These are phyloP conservation scores for Phytophthora tentaculata DNA, from an alignment of 352 stramenopile species.

Conservation along the genomic window DNA sequence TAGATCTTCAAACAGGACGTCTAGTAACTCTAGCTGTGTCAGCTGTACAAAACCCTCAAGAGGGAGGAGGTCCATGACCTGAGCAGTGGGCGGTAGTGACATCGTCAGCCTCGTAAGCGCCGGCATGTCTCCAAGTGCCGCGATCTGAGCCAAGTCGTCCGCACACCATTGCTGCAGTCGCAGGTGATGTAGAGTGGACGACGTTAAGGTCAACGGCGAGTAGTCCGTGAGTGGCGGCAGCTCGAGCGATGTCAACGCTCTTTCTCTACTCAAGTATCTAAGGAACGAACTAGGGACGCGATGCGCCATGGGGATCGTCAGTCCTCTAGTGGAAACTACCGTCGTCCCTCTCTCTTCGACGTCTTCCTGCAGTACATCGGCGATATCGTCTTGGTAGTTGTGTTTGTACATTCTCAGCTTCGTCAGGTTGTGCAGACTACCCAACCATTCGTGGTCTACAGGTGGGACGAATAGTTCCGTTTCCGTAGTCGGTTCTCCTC, in stretches of 20 bases:
- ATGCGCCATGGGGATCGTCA: constrained; percentile 39
- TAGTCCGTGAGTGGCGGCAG: constrained; percentile 45
- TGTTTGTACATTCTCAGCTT: constrained; percentile 50
- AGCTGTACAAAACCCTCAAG: constrained; percentile 49
- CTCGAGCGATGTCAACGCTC: constrained; percentile 39
- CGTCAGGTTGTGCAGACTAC: constrained; percentile 38
- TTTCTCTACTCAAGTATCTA: constrained; percentile 29
- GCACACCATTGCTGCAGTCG: constrained; percentile 49
- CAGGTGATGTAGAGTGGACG: constrained; percentile 42
- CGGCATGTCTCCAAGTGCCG: constrained; percentile 34
- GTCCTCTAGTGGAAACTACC: constrained; percentile 26
- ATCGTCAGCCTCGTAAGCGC: constrained; percentile 42
- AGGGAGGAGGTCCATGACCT: constrained; percentile 48
- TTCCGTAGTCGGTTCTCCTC: constrained; percentile 12
- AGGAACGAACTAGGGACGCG: constrained; percentile 49
- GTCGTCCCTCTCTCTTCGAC: constrained; percentile 34
- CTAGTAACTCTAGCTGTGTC: constrained; percentile 54
- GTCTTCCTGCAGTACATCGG: constrained; percentile 36
- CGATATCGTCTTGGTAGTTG: constrained; percentile 46
- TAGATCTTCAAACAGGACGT: constrained; percentile 61
- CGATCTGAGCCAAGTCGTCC: constrained; percentile 47
- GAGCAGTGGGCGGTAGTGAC: constrained; percentile 40
- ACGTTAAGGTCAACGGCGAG: constrained; percentile 30
- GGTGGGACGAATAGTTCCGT: neutral
- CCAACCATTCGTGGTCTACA: constrained; percentile 40